Conservation (phyloP, 805 yeast species). For the Sungouiozyma intestinalis region DNA sequence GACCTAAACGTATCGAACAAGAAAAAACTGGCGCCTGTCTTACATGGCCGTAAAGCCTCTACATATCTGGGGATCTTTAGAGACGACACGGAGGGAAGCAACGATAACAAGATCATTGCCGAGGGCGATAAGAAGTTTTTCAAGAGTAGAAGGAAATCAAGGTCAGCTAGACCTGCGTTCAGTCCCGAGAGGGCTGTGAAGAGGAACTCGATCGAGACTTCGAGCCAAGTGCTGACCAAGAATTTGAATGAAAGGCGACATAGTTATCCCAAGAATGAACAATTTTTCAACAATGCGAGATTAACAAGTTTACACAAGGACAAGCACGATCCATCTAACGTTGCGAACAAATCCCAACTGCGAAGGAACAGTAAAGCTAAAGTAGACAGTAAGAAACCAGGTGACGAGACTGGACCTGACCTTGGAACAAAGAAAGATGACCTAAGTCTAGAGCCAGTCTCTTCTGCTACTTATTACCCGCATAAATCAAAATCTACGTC, state of each 20-base stretch:
- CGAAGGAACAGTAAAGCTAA: neutral
- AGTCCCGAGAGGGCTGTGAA: conserved; percentile 1
- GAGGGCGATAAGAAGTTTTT: neutral
- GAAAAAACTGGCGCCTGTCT: conserved; percentile 13
- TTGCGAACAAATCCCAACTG: neutral
- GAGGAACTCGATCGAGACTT: neutral
- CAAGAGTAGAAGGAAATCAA: neutral
- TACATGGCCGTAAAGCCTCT: conserved; percentile 29
- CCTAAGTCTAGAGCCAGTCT: conserved; percentile 42
- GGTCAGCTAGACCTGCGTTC: neutral
- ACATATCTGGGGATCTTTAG: conserved; percentile 26
- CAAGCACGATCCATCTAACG: neutral
- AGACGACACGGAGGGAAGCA: conserved; percentile 15
- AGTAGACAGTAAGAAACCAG: neutral
- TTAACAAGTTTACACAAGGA: neutral
- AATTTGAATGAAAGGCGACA: neutral
- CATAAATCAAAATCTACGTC: conserved; percentile 36
- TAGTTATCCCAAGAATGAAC: neutral
- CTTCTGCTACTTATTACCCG: conserved; percentile 64
- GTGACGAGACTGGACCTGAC: conserved; percentile 3
- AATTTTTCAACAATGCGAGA: neutral
- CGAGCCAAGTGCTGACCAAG: neutral
- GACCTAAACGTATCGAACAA: conserved; percentile 21
- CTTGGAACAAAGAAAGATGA: conserved; percentile 1
- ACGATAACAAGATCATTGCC: neutral